Percentiles rank a stretch among this genome's conserved stretches.
Evolutionary conservation across 768 basidiomycete genomes (phyloP).

Genomic region (Tricholoma terreum): DNA sequence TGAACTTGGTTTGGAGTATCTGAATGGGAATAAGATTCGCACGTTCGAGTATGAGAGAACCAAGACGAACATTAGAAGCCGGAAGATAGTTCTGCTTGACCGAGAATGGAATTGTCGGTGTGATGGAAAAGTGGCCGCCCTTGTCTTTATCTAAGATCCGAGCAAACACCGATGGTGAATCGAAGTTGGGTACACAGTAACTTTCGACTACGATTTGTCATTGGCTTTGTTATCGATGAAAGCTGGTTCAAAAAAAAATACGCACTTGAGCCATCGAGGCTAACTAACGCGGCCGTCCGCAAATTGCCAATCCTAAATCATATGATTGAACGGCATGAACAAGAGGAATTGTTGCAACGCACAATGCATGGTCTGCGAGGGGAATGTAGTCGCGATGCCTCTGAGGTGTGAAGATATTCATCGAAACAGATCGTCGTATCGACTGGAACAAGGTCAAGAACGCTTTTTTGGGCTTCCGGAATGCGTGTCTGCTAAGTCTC

Average conservation of each 20-base stretch:
- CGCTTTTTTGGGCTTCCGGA: too few relatives aligned
- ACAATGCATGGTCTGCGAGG: conserved; percentile 81
- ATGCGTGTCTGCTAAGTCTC: too few relatives aligned
- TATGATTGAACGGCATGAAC: conserved; percentile 6
- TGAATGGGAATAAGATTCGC: conserved; percentile 22
- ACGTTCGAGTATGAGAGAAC: not conserved
- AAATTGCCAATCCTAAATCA: conserved; percentile 72
- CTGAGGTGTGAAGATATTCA: conserved; percentile 54
- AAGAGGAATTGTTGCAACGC: conserved; percentile 21
- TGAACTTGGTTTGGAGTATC: conserved; percentile 89
- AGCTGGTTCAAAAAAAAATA: not conserved
- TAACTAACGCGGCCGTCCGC: conserved; percentile 79
- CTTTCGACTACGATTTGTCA: conserved; percentile 62
- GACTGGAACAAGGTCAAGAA: not conserved
- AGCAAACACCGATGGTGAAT: conserved; percentile 90
- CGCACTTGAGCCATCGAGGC: conserved; percentile 78
- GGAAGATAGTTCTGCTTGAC: conserved; percentile 85
- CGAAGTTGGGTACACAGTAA: conserved; percentile 91
- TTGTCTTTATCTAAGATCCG: conserved; percentile 86
- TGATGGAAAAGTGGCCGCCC: conserved; percentile 91
- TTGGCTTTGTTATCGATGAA: not conserved
- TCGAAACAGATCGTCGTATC: conserved; percentile 22
- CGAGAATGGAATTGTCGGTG: conserved; percentile 63
- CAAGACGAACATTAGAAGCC: conserved; percentile 63
- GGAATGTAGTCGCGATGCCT: conserved; percentile 65